phyloP scores from a whole-genome alignment of 306 rosid genomes.

The Acacia acuminata region DNA sequence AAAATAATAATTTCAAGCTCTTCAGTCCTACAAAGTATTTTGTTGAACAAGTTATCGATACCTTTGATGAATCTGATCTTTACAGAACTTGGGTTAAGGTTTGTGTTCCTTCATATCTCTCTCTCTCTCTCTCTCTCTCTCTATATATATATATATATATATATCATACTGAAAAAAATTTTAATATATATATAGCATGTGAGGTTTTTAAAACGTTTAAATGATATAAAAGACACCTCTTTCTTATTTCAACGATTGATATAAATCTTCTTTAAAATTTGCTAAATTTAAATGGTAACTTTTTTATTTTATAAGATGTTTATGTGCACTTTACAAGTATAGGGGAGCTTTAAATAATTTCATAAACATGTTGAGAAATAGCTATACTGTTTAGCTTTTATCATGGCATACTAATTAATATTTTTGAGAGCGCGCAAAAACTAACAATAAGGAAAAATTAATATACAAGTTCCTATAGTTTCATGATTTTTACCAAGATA shows the following conservation, averaged over 20 bases:
- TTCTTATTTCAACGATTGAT: not conserved
- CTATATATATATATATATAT: not conserved
- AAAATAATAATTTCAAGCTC: slow-evolving; percentile 27
- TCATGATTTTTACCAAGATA: no score
- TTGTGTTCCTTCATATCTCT: not conserved
- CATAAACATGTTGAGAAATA: not conserved
- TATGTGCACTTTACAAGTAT: no score
- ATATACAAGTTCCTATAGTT: no score
- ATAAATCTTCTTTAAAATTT: not conserved
- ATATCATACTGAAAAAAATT: not conserved
- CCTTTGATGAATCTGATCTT: slow-evolving; percentile 75
- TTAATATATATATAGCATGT: not conserved
- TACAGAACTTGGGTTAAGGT: slow-evolving; percentile 90
- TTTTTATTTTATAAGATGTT: not conserved
- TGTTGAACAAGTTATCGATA: slow-evolving; percentile 68
- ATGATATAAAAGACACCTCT: not conserved
- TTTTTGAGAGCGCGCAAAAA: no score
- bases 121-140: no score
- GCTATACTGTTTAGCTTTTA: not conserved
- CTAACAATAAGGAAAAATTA: not conserved
- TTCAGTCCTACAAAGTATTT: slow-evolving; percentile 76
- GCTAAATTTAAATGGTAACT: not conserved
- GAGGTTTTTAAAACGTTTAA: not conserved
- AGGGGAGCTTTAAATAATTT: no score
- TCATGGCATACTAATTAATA: not conserved